Evolutionary conservation across 1,139 yeast species (phyloP).

Genomic region (Kodamaea suecica): DNA sequence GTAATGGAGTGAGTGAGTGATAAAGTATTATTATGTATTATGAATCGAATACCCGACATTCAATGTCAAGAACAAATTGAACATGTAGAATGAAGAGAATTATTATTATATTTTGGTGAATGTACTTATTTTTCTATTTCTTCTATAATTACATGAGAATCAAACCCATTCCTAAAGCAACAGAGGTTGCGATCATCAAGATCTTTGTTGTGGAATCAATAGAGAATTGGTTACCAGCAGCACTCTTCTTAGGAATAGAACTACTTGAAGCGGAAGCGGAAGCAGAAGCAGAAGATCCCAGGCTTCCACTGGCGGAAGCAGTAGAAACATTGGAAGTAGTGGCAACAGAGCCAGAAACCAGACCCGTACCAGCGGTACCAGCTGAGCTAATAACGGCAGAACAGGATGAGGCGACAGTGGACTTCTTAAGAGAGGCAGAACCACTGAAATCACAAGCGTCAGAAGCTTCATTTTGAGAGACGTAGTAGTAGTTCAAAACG

Average conservation of each 20-base stretch:
- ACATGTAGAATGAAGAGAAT: no score
- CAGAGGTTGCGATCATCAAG: conserved; percentile 22
- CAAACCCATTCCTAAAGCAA: conserved; percentile 17
- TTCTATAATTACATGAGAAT: conserved; percentile 9
- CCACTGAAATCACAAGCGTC: conserved; percentile 70
- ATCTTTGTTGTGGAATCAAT: conserved; percentile 18
- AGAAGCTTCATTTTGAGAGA: conserved; percentile 37
- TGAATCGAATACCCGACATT: not conserved
- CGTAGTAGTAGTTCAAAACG: conserved; percentile 58
- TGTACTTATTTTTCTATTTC: not conserved
- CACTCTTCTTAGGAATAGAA: conserved; percentile 9
- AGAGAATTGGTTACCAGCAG: conserved; percentile 18
- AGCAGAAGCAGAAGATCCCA: conserved; percentile 5
- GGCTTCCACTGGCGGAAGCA: conserved; percentile 7
- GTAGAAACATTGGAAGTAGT: conserved; percentile 8
- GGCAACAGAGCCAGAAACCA: conserved; percentile 17
- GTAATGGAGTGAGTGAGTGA: conserved; percentile 41
- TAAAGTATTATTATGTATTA: not conserved
- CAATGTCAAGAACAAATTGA: not conserved
- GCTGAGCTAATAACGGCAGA: conserved; percentile 21
- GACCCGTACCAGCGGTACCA: conserved; percentile 22
- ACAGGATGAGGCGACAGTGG: conserved; percentile 21
- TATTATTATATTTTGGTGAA: no score
- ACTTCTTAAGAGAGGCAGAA: conserved; percentile 18
- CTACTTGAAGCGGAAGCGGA: conserved; percentile 5